Evolutionary conservation across 208 protist species (phyloP), one percentile per base, ranked within the genome.

Genomic region (Acanthamoeba culbertsoni): DNA sequence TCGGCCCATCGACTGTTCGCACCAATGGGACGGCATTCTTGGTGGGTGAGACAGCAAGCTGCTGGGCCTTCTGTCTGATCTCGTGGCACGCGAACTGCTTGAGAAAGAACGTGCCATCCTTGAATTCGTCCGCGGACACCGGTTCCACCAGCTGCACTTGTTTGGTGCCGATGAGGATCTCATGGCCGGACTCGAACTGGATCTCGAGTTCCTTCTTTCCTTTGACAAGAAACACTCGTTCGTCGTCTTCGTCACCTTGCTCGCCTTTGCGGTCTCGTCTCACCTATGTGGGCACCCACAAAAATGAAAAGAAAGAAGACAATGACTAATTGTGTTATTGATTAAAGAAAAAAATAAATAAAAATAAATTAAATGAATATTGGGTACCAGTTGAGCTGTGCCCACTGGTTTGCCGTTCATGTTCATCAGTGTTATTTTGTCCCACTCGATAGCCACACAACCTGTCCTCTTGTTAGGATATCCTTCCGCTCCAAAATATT

Each of bases 81-180:
- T 89, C 51, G 14, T 59, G 48, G 45, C 79, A 26, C 18, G 79
- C 35, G 43, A 48, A 82, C 51, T 68, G 45, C 35, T 62, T 57
- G 48, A 89, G 43, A 51, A 89, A 89, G 35, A 89, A 89, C 0
- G 79, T 89, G 14, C 79, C 79, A 65, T 89, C 79, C 35, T 68
- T 68, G 53, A 89, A 89, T 26, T 89, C 79, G 33, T 89, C 53
- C 18, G 45, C 79, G 10, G 79, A 43, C 6, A 89, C 12, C 16
- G 53, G 45, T 31, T 89, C 79, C 12, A 89, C 79, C 0, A 89
- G 53, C 79, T 89, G 79, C 2, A 89, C 79, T 57, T 65, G 45
- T 35, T 89, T 89, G 33, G 79, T 68, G 23, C 79, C 79, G 26
- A 89, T 18, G 18, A 68, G 20, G 20, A 89, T 43, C 7, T 57